A percentile compares a stretch with the other conserved stretches of the same genome.
Conservation (phyloP, 2,329 filamentous ascomycete genomes). For the Talaromyces sp. region DNA sequence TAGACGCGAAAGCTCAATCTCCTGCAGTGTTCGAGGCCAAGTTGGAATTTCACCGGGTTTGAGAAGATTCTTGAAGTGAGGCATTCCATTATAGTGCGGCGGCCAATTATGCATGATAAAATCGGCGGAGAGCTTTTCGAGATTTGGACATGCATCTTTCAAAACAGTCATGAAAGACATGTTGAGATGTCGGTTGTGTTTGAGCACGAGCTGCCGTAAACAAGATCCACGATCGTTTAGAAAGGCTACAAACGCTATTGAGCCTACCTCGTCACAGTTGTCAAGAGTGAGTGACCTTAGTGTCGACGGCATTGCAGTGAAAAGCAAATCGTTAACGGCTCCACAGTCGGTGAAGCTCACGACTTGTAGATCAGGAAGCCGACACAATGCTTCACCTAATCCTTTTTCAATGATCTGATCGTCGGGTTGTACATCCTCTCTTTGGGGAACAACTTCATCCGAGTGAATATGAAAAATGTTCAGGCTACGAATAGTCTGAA, state of each 20-base stretch:
- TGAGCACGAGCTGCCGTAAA: slow-evolving; percentile 65
- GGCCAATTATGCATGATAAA: slow-evolving; percentile 72
- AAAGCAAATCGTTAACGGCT: slow-evolving; percentile 62
- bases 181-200: slow-evolving; percentile 75
- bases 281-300: slow-evolving; percentile 68
- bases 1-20: slow-evolving; percentile 71
- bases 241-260: slow-evolving; percentile 62
- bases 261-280: slow-evolving; percentile 73
- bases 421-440: slow-evolving; percentile 35
- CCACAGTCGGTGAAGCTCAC: slow-evolving; percentile 73
- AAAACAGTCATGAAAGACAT: slow-evolving; percentile 69
- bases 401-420: slow-evolving; percentile 36
- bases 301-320: slow-evolving; percentile 64
- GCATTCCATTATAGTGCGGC: slow-evolving; percentile 65
- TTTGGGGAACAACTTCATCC: slow-evolving; percentile 18
- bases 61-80: slow-evolving; percentile 68
- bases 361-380: slow-evolving; percentile 62
- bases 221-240: slow-evolving; percentile 63
- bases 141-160: slow-evolving; percentile 62
- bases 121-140: slow-evolving; percentile 71
- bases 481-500: slow-evolving; percentile 41
- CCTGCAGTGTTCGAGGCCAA: slow-evolving; percentile 71
- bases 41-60: slow-evolving; percentile 57
- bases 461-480: slow-evolving; percentile 36
- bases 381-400: slow-evolving; percentile 49